Evolutionary conservation across 2,329 filamentous ascomycete species (phyloP), one percentile per base, ranked within the genome.

Genomic region (Diaporthe batatas): DNA sequence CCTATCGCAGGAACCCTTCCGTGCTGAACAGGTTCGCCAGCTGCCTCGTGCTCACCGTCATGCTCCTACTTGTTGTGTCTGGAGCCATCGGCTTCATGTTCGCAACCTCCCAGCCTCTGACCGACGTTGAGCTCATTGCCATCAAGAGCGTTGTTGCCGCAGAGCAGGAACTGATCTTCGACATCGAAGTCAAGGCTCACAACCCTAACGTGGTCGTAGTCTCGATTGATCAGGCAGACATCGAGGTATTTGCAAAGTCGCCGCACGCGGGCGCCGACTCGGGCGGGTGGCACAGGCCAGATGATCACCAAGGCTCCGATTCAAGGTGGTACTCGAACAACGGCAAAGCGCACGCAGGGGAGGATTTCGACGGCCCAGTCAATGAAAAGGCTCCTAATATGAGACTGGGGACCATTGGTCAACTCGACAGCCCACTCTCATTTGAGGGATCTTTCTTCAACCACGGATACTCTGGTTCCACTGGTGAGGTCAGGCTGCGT

Each of bases 131-230:
- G 75, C 90, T 98, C 57, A 86, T 92, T 71, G 91, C 92, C 75
- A 94, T 99, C 76, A 91, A 93, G 77, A 97, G 98, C 76, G 94
- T 99, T 32, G 89, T 98, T 64, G 95, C 95, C 2, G 98, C 94
- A 77, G 94, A 98, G 81, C 94, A 98, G 81, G 95, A 98, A 80
- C 88, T 99, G 54, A 98, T 99, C 90, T 89, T 98, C 78, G 96
- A 99, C 81, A 84, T 99, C 64, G 91, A 94, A 25, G 94, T 99
- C 73, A 91, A 91, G 76, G 96, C 96, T 0, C 88, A 96, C 77
- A 99, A 99, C 80, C 95, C 96, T 0, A 99, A 98, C 77, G 91
- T 98, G 53, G 93, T 98, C 51, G 91, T 94, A 2, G 93, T 99
- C 54, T 93, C 93, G 2, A 91, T 99, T 49, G 91, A 93, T 75